Base-by-base conservation (phyloP, 805 yeast genomes). In the Sungouiella blattae region DNA sequence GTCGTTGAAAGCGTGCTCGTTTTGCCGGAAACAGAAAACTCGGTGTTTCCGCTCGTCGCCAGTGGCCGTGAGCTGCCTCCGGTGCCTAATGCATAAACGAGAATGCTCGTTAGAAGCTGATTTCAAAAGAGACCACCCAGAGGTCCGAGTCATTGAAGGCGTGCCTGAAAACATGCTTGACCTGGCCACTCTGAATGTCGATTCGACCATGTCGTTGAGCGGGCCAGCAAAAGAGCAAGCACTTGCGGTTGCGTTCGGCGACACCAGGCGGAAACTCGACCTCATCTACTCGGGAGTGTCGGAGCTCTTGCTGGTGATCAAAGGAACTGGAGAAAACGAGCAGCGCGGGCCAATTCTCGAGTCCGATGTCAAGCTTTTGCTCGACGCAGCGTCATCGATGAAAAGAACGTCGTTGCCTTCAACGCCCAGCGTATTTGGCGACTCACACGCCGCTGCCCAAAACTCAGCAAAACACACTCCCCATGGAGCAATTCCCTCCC, bases 1-100 rank as follows among this genome's bases (percentile, higher is more conserved):
- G 27, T 75, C 80, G 0, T 46, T 71, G 1, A 63, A 60, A 32
- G 84, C 84, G 0, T 78, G 84, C 52, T 69, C 68, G 5, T 50
- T 64, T 6, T 78, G 84, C 49, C 63, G 83, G 28, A 67, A 64
- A 32, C 77, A 73, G 41, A 78, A 78, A 59, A 73, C 87, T 1
- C 58, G 83, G 38, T 82, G 88, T 45, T 72, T 79, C 49, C 72
- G 80, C 33, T 67, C 77, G 9, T 64, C 73, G 1, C 66, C 59
- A 17, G 62, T 69, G 12, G 46, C 59, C 5, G 54, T 60, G 6
- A 64, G 76, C 2, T 81, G 88, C 58, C 56, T 80, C 14, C 58
- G 87, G 15, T 82, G 88, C 49, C 57, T 65, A 1, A 75, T 80
- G 4, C 56, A 79, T 25, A 72, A 68, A 5, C 57, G 66, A 20